Evolutionary conservation across 202 grass and related monocot genomes (phyloP), one percentile per base, ranked within the genome.

Genomic region (Digitaria exilis): DNA sequence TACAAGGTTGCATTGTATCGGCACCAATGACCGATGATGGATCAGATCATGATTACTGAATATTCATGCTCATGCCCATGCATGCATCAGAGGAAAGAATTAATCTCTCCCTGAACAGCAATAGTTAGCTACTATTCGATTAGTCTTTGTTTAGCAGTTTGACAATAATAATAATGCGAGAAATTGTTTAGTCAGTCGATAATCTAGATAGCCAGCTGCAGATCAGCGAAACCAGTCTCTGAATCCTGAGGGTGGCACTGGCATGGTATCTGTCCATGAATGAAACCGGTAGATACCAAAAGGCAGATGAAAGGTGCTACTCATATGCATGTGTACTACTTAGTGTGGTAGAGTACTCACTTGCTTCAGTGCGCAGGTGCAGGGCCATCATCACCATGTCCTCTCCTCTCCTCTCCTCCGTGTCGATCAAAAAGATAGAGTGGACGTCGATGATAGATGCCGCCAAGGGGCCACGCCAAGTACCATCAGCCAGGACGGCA

Each of bases 281-380:
- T 45, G 41, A 48, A 70, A 48, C 67, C 67, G 42, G 67, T 70
- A 70, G 67, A 70, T 16, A 70, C 26, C 42, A 48, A 70, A 70
- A 70, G 67, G 67, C 42, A 48, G 42, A 2, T 4, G 67, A 70
- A 70, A 70, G 67, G 67, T 22, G 2, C 12, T 70, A 26, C 42
- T 70, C 67, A 28, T 67, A 28, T 67, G 11, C 22, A 39, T 39
- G 37, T 39, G 37, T 39, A 39, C 37, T 39, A 37, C 2, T 37
- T n/a, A n/a, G n/a, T n/a, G n/a, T n/a, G n/a, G 19, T 65, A 9
- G 7, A 5, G 19, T 44, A 44, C 45, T 45, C 67, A 46, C 67
- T 25, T 42, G 26, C 41, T 25, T 70, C 24, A 70, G 67, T 48
- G 67, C 67, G 67, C 67, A 70, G 67, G 67, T 70, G 67, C 14